Conservation (phyloP, 208 protist species). For the Trypanosoma lewisi region DNA sequence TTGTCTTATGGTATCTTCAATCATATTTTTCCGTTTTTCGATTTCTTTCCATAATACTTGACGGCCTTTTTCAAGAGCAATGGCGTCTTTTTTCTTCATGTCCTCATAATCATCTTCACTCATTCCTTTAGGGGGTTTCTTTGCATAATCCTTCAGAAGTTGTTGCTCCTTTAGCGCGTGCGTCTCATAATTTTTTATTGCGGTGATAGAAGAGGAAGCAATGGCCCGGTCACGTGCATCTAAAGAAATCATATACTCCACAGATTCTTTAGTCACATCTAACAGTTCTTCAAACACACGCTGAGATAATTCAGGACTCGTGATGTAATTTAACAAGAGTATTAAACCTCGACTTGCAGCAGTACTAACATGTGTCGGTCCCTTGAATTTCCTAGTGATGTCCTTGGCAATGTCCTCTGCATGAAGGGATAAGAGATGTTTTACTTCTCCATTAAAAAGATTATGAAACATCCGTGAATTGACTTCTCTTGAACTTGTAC, state of each 20-base stretch:
- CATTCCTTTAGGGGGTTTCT: conserved; percentile 82
- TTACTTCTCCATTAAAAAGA: conserved; percentile 35
- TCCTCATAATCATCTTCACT: conserved; percentile 80
- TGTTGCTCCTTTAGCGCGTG: conserved; percentile 56
- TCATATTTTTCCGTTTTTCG: conserved; percentile 41
- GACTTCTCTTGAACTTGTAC: conserved; percentile 21
- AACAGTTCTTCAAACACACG: conserved; percentile 37
- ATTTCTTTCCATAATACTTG: conserved; percentile 57
- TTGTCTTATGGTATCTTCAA: conserved; percentile 37
- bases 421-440: conserved; percentile 50
- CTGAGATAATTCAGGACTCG: conserved; percentile 28
- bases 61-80: conserved; percentile 71
- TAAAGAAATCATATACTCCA: conserved; percentile 54
- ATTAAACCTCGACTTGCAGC: conserved; percentile 74
- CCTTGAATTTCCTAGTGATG: conserved; percentile 30
- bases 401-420: conserved; percentile 30
- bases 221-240: conserved; percentile 69
- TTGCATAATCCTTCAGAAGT: conserved; percentile 76
- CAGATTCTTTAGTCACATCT: conserved; percentile 35
- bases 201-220: conserved; percentile 46
- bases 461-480: conserved; percentile 15
- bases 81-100: conserved; percentile 73
- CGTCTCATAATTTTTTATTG: conserved; percentile 59
- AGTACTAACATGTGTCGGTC: conserved; percentile 38
- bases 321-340: conserved; percentile 48